Conservation (phyloP, 495 filamentous ascomycete genomes). For the Aspergillus cavernicola region DNA sequence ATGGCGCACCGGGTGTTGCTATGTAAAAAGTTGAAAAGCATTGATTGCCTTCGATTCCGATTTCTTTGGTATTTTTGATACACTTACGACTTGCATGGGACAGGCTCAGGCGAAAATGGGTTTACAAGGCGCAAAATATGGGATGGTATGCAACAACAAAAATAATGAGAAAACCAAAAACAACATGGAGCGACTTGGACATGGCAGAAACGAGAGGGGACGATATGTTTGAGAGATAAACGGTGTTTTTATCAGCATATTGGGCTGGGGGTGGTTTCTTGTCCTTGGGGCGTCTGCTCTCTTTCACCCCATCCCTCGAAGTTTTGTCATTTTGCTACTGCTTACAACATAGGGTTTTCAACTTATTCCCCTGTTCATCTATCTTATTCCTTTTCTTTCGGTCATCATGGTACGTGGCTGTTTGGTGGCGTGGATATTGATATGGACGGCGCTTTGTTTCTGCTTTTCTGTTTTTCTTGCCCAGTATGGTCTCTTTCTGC, state of each 20-base stretch:
- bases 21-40: slow-evolving; percentile 45
- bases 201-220: neutral
- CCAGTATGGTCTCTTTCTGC: slow-evolving; percentile 25
- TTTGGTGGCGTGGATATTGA: slow-evolving; percentile 38
- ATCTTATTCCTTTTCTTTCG: slow-evolving; percentile 26
- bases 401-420: slow-evolving; percentile 25
- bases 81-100: slow-evolving; percentile 50
- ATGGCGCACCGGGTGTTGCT: slow-evolving; percentile 46
- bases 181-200: neutral
- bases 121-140: slow-evolving; percentile 43
- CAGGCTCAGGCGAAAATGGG: slow-evolving; percentile 46
- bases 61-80: slow-evolving; percentile 36
- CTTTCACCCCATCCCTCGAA: slow-evolving; percentile 20
- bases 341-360: slow-evolving; percentile 10
- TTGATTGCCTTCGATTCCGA: slow-evolving; percentile 31
- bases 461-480: slow-evolving; percentile 29
- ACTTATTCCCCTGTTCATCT: slow-evolving; percentile 23
- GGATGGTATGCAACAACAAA: slow-evolving; percentile 19
- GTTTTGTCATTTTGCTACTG: slow-evolving; percentile 15
- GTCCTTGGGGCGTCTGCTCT: slow-evolving; percentile 20
- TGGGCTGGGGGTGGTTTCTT: slow-evolving; percentile 13
- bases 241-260: slow-evolving; percentile 19
- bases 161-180: slow-evolving; percentile 9
- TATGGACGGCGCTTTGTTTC: slow-evolving; percentile 40
- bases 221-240: slow-evolving; percentile 2